Evolutionary conservation across 495 filamentous ascomycete species (phyloP).

Genomic region (Tetracladium setigerum): DNA sequence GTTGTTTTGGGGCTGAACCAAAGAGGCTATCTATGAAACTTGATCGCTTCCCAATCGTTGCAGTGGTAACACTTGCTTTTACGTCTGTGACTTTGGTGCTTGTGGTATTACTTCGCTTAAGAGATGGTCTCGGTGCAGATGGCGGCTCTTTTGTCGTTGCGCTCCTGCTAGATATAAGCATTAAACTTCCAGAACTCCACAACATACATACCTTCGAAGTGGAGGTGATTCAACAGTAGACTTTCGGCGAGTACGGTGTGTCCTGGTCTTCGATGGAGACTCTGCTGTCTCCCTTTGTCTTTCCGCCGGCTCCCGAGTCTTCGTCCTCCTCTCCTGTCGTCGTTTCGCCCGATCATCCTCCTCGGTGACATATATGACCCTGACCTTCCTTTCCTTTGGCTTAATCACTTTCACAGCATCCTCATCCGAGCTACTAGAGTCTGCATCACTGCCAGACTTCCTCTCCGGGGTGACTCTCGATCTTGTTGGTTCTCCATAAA

Average conservation of each 20-base stretch:
- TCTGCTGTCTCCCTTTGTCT: constrained; percentile 5
- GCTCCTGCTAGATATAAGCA: constrained; percentile 13
- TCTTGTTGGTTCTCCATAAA: constrained; percentile 11
- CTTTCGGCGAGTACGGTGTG: constrained; percentile 13
- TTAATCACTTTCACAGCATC: constrained; percentile 4
- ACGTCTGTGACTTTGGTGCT: constrained; percentile 7
- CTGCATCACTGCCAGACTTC: constrained; percentile 12
- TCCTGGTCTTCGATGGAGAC: constrained; percentile 8
- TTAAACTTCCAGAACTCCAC: not conserved
- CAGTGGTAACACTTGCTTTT: not conserved
- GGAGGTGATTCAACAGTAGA: constrained; percentile 6
- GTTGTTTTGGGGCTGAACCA: constrained; percentile 5
- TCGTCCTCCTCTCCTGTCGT: constrained; percentile 6
- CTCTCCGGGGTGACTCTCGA: constrained; percentile 3
- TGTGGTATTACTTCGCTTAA: constrained; percentile 19
- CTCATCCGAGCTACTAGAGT: constrained; percentile 11
- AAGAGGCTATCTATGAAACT: constrained; percentile 19
- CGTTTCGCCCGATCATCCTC: constrained; percentile 2
- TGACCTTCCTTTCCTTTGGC: constrained; percentile 12
- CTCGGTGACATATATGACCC: constrained; percentile 16
- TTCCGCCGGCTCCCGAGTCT: not conserved
- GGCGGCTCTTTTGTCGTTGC: constrained; percentile 5
- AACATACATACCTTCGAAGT: constrained; percentile 9
- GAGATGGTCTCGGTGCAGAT: constrained; percentile 3
- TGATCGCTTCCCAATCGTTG: constrained; percentile 7